Evolutionary conservation across 1,284 basidiomycete species (phyloP).

Genomic region (Ceratorhiza oryzae-sativae): DNA sequence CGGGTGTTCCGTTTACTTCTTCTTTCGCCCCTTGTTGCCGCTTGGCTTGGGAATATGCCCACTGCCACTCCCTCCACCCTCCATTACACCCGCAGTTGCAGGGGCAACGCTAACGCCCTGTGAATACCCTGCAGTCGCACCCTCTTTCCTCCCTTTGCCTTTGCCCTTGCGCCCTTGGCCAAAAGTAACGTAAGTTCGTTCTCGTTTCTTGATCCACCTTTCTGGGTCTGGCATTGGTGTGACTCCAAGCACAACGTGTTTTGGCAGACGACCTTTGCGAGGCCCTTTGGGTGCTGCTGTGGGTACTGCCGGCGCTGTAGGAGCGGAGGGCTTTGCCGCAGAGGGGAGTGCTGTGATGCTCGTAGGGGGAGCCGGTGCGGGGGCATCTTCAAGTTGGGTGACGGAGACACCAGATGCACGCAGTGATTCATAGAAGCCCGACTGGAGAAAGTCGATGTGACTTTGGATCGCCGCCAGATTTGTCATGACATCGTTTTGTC

Average conservation of each 20-base stretch:
- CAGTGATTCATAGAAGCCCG: conserved; percentile 69
- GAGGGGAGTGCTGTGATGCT: conserved; percentile 44
- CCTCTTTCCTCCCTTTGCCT: conserved; percentile 40
- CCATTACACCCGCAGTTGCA: conserved; percentile 41
- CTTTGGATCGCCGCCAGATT: conserved; percentile 80
- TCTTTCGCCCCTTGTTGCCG: conserved; percentile 38
- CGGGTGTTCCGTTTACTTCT: conserved; percentile 35
- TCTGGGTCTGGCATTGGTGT: conserved; percentile 81
- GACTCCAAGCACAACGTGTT: conserved; percentile 73
- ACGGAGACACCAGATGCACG: conserved; percentile 62
- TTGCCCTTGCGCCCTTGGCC: conserved; percentile 39
- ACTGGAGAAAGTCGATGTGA: conserved; percentile 81
- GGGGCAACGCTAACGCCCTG: conserved; percentile 30
- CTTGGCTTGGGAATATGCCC: conserved; percentile 29
- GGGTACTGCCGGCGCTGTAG: background rate
- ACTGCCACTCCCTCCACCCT: conserved; percentile 41
- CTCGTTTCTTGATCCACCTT: conserved; percentile 82
- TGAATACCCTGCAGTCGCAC: conserved; percentile 35
- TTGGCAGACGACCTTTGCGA: conserved; percentile 70
- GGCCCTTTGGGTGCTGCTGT: conserved; percentile 58
- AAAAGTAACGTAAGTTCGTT: conserved; percentile 57
- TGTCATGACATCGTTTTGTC: conserved; percentile 82
- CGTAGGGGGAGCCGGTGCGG: conserved; percentile 59
- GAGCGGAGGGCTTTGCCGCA: background rate
- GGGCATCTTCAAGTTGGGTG: conserved; percentile 64